A percentile compares a stretch with the other conserved stretches of the same genome.
These are phyloP conservation scores for Mallotus nudiflorus DNA, from an alignment of 345 rosid genomes.

Conservation along the genomic window DNA sequence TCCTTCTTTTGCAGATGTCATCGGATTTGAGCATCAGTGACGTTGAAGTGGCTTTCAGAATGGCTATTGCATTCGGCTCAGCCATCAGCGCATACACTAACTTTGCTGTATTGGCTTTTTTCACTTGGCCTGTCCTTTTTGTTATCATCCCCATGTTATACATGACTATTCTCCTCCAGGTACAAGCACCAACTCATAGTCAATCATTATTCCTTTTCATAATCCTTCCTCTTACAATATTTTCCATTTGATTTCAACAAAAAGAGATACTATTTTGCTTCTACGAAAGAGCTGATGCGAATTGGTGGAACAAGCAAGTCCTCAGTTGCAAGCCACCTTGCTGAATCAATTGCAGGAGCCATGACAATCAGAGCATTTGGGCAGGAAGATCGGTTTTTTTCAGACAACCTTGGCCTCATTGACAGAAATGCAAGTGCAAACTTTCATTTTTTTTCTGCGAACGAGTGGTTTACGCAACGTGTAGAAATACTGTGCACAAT, in stretches of 20 bases:
- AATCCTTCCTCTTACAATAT: too few relatives aligned
- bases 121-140: constrained; percentile 55
- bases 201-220: not conserved
- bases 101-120: constrained; percentile 36
- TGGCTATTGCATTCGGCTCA: constrained; percentile 32
- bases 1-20: constrained; percentile 42
- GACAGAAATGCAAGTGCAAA: constrained; percentile 28
- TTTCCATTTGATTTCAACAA: too few relatives aligned
- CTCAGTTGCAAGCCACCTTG: constrained; percentile 25
- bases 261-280: constrained; percentile 26
- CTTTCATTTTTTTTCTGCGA: constrained; percentile 28
- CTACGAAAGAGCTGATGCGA: constrained; percentile 36
- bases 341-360: constrained; percentile 34
- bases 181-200: constrained; percentile 4
- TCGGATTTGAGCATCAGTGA: constrained; percentile 52
- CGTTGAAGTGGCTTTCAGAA: constrained; percentile 37
- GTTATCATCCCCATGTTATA: constrained; percentile 50
- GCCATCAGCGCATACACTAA: constrained; percentile 39
- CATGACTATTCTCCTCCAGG: constrained; percentile 44
- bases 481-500: constrained; percentile 20
- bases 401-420: constrained; percentile 20
- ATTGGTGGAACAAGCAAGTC: constrained; percentile 35
- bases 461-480: constrained; percentile 29
- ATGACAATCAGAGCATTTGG: constrained; percentile 33
- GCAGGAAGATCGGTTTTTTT: constrained; percentile 32